Conservation (phyloP, 75 land plant genomes). For the Picea glauca region DNA sequence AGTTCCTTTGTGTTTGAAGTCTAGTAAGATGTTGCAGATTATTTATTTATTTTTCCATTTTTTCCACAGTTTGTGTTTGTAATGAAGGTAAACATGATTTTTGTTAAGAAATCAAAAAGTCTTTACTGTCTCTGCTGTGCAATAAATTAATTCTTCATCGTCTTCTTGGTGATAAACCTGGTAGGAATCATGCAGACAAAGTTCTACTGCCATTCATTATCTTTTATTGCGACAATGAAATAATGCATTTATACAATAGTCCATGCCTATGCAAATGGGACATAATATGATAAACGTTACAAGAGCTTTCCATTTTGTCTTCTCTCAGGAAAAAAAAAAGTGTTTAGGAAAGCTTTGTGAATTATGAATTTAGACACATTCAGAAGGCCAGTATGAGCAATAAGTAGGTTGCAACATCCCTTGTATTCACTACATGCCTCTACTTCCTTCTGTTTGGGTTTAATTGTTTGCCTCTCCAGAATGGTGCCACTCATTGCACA, state of each 20-base stretch:
- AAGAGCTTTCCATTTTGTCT: not conserved
- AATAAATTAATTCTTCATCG: too few relatives aligned
- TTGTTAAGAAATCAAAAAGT: too few relatives aligned
- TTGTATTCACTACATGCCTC: not conserved
- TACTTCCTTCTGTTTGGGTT: not conserved
- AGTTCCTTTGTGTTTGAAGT: not conserved
- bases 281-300: not conserved
- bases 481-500: constrained; percentile 80
- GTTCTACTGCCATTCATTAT: too few relatives aligned
- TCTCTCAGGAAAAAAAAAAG: not conserved
- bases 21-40: not conserved
- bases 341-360: not conserved
- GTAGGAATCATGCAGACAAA: too few relatives aligned
- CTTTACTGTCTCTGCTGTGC: too few relatives aligned
- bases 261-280: not conserved
- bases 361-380: not conserved
- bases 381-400: not conserved
- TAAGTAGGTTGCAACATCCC: not conserved
- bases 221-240: not conserved
- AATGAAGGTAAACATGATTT: too few relatives aligned
- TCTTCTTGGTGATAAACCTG: too few relatives aligned
- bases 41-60: not conserved
- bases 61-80: not conserved
- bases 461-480: constrained; percentile 32
- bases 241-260: not conserved